Percentiles rank a stretch among this genome's conserved stretches.
phyloP scores from a whole-genome alignment of 2,329 filamentous ascomycete species.

The Paracoccidioides brasiliensis region DNA sequence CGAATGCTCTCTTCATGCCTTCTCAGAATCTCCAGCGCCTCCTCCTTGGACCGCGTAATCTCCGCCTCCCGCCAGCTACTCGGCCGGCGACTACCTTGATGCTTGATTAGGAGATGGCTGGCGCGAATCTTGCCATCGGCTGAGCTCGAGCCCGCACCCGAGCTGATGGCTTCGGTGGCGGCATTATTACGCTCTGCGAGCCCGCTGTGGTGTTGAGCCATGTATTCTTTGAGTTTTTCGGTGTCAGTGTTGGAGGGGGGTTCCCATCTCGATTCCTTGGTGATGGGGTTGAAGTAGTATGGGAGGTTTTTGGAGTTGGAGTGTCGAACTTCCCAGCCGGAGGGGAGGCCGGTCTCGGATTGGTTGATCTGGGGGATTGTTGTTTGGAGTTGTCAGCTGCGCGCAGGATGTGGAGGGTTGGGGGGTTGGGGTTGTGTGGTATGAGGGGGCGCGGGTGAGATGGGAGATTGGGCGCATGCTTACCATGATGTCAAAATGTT shows the following conservation, averaged over 20 bases:
- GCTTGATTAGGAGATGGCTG: constrained; percentile 88
- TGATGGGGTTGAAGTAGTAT: constrained; percentile 88
- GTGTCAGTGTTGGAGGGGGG: constrained; percentile 78
- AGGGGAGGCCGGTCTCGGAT: constrained; percentile 67
- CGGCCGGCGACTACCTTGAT: constrained; percentile 72
- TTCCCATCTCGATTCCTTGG: constrained; percentile 90
- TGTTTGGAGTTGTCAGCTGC: not conserved
- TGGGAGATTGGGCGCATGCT: not conserved
- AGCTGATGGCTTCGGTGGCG: constrained; percentile 14
- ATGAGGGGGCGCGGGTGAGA: not conserved
- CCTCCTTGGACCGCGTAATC: constrained; percentile 78
- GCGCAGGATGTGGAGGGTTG: not conserved
- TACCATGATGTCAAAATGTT: no score
- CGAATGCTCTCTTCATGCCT: constrained; percentile 65
- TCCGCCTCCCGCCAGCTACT: constrained; percentile 86
- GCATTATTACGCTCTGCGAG: constrained; percentile 22
- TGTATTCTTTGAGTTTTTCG: constrained; percentile 85
- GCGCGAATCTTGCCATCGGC: constrained; percentile 78
- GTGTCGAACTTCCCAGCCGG: constrained; percentile 89
- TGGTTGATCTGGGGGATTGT: constrained; percentile 19
- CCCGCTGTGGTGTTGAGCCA: constrained; percentile 71
- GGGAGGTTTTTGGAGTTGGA: constrained; percentile 97
- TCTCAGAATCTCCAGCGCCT: constrained; percentile 66
- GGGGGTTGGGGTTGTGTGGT: not conserved
- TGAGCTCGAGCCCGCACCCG: constrained; percentile 7